Evolutionary conservation across 208 protist genomes (phyloP), one percentile per base, ranked within the genome.

Genomic region (Leishmania arabica): DNA sequence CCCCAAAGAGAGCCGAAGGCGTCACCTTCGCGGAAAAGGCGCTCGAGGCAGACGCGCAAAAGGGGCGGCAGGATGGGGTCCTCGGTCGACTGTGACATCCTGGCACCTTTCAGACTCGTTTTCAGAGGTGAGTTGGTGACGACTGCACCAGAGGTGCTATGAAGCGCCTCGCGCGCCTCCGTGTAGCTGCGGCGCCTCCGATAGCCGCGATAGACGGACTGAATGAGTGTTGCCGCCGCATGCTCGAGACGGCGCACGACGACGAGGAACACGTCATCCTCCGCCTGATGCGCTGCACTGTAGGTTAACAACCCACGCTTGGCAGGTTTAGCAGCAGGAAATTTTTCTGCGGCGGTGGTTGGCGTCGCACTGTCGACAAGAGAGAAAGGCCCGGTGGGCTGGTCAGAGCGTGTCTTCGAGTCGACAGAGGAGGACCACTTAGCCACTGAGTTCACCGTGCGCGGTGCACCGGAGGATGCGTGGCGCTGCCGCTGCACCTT

Each of bases 201-300:
- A 47, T 85, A 84, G 2, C 90, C 91, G 17, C 95, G 85, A 80
- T 88, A 95, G 34, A 86, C 60, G 0, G 90, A 81, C 80, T 97
- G 95, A 80, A 97, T 95, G 17, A 79, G 82, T n/a, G 84, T 89
- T 17, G 90, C 95, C 13, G 91, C 92, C 1, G 81, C 69, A 21
- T 85, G 73, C 31, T 86, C 86, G 21, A 95, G 83, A 1, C 80
- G 81, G 19, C 86, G 87, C 17, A 92, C 49, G 13, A 95, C 90
- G 0, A 81, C 84, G 15, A 97, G 80, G 84, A 95, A 97, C 21
- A 83, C 85, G 11, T 86, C 80, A 77, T 97, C 93, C 75, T 97
- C 95, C 3, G 78, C 66, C 79, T 95, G 88, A 9, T 93, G 86
- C 21, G 87, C 70, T 9, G 66, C 60, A 60, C 85, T 85, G 53